These are phyloP conservation scores for Tylopilus felleus DNA, from an alignment of 768 basidiomycete species.

Conservation along the genomic window DNA sequence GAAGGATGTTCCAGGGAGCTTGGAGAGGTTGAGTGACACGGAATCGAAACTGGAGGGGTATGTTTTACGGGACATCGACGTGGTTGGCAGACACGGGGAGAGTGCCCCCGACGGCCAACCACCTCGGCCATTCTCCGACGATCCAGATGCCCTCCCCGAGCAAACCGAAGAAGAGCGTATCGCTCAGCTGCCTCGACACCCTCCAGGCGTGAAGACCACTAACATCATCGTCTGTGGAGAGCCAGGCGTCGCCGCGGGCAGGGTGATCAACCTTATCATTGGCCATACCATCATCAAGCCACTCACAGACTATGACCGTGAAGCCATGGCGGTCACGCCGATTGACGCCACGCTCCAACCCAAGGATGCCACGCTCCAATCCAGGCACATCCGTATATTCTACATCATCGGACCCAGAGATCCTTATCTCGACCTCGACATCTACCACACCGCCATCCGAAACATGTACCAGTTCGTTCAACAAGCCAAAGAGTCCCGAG, in stretches of 20 bases:
- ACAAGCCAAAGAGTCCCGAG: constrained; percentile 19
- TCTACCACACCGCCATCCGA: constrained; percentile 18
- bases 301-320: constrained; percentile 26
- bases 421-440: constrained; percentile 19
- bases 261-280: constrained; percentile 28
- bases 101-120: neutral
- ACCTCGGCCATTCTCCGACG: neutral
- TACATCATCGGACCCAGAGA: constrained; percentile 34
- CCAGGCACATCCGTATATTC: constrained; percentile 21
- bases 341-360: constrained; percentile 25
- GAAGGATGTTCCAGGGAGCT: constrained; percentile 14
- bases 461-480: constrained; percentile 30
- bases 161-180: constrained; percentile 19
- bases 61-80: constrained; percentile 7
- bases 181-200: constrained; percentile 16
- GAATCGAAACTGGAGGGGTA: constrained; percentile 14
- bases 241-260: constrained; percentile 31
- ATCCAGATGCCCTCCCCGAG: constrained; percentile 8
- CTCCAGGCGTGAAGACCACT: constrained; percentile 18
- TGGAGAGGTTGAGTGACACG: constrained; percentile 16
- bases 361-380: constrained; percentile 17
- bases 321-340: constrained; percentile 28
- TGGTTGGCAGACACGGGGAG: constrained; percentile 6
- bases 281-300: constrained; percentile 18
- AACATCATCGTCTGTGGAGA: constrained; percentile 45